Evolutionary conservation across 176 grass and related monocot genomes (phyloP).

Genomic region (Canna indica): DNA sequence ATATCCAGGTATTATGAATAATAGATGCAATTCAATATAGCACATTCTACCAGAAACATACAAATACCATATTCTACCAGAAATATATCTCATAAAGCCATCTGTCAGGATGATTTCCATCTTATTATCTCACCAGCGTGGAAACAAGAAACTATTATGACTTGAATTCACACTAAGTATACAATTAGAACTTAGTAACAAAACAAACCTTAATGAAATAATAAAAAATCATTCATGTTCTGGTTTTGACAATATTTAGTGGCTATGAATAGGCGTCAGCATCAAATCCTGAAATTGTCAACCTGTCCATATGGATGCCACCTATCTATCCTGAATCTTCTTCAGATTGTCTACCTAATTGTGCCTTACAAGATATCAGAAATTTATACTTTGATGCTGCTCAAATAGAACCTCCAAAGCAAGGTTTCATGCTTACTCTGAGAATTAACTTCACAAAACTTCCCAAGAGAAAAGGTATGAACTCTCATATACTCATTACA

Average conservation of each 20-base stretch:
- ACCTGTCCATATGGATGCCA: slow-evolving; percentile 69
- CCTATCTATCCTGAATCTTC: slow-evolving; percentile 30
- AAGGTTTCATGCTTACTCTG: slow-evolving; percentile 63
- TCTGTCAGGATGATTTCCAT: not conserved
- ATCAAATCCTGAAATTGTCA: slow-evolving; percentile 45
- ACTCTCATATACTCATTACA: not conserved
- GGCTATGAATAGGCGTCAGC: slow-evolving; percentile 37
- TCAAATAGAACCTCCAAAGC: slow-evolving; percentile 47
- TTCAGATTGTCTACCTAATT: slow-evolving; percentile 36
- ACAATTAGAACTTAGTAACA: slow-evolving; percentile 2
- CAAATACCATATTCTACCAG: not conserved
- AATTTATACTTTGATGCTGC: slow-evolving; percentile 34
- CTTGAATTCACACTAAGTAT: not conserved
- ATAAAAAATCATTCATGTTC: not conserved
- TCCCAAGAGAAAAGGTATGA: slow-evolving; percentile 36
- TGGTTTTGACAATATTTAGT: slow-evolving; percentile 13
- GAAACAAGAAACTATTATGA: slow-evolving; percentile 1
- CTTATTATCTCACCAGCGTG: not conserved
- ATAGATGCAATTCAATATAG: not conserved
- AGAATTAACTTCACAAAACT: slow-evolving; percentile 66
- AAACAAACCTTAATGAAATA: not conserved
- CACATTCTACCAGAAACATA: not conserved
- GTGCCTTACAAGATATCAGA: slow-evolving; percentile 50
- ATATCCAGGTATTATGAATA: slow-evolving; percentile 51
- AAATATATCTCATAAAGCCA: not conserved